Evolutionary conservation across 2,329 filamentous ascomycete species (phyloP).

Genomic region (Botrytis fragariae): DNA sequence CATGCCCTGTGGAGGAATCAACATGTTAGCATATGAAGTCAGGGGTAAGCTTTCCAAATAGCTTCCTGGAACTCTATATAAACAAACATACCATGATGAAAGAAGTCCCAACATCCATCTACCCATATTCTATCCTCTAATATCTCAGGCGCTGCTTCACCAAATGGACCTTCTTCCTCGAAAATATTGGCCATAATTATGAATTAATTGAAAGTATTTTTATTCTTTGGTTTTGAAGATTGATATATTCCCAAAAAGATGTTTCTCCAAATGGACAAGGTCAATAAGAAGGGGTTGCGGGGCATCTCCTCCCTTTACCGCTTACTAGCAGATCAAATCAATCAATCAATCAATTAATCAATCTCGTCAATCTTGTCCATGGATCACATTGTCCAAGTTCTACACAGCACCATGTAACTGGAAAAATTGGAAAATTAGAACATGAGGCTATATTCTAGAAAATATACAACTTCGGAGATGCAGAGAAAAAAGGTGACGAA

Average conservation of each 20-base stretch:
- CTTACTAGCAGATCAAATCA: conserved; percentile 1
- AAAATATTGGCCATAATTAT: conserved; percentile 20
- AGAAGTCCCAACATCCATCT: conserved; percentile 98
- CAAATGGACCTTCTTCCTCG: conserved; percentile 32
- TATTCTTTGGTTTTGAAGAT: background rate
- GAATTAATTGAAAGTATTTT: conserved; percentile 4
- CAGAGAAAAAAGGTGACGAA: conserved; percentile 8
- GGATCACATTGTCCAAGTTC: background rate
- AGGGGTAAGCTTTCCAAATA: background rate
- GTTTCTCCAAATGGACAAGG: background rate
- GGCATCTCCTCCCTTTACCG: conserved; percentile 9
- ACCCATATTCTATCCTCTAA: conserved; percentile 83
- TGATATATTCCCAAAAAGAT: background rate
- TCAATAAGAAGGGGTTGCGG: conserved; percentile 2
- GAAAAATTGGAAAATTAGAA: background rate
- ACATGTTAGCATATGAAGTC: conserved; percentile 10
- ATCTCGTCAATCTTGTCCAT: background rate
- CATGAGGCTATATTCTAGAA: background rate
- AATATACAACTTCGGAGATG: background rate
- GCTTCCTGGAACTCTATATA: background rate
- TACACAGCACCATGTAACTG: background rate
- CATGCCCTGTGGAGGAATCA: conserved; percentile 65
- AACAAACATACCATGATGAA: conserved; percentile 73
- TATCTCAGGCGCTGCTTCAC: conserved; percentile 36
- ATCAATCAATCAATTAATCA: background rate